These are phyloP conservation scores for Hypholoma sublateritium DNA, from an alignment of 768 basidiomycete genomes.

Conservation along the genomic window DNA sequence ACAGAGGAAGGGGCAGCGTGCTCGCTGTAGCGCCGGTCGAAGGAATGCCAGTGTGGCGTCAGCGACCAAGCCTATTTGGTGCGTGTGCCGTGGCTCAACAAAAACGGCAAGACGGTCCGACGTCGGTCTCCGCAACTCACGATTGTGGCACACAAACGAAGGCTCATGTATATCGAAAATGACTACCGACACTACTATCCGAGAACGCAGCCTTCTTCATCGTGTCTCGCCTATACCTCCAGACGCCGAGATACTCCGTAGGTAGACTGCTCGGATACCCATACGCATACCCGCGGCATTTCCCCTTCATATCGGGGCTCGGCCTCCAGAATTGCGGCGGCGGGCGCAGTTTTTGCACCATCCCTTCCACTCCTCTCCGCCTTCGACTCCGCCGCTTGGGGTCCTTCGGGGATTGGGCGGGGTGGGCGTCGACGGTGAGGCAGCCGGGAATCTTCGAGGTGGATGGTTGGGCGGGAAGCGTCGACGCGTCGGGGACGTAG, in stretches of 20 bases:
- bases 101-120: background rate
- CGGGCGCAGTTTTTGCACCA: constrained; percentile 21
- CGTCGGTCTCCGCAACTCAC: background rate
- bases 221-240: constrained; percentile 20
- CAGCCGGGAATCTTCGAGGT: constrained; percentile 16
- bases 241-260: constrained; percentile 3
- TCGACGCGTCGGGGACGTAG: constrained; percentile 23
- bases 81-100: constrained; percentile 3
- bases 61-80: background rate
- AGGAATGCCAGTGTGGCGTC: no score
- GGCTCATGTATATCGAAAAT: background rate
- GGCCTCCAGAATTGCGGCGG: constrained; percentile 42
- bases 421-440: constrained; percentile 22
- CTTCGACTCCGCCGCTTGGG: constrained; percentile 15
- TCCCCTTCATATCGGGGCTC: constrained; percentile 32
- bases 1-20: no score
- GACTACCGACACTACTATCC: background rate
- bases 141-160: background rate
- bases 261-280: constrained; percentile 35
- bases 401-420: background rate
- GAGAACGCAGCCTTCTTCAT: constrained; percentile 15
- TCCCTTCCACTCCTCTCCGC: constrained; percentile 10
- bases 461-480: background rate
- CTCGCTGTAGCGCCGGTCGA: no score
- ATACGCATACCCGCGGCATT: constrained; percentile 43